Conservation (phyloP, 225 moss, liverwort and hornwort genomes). For the Rhytidiadelphus loreus region DNA sequence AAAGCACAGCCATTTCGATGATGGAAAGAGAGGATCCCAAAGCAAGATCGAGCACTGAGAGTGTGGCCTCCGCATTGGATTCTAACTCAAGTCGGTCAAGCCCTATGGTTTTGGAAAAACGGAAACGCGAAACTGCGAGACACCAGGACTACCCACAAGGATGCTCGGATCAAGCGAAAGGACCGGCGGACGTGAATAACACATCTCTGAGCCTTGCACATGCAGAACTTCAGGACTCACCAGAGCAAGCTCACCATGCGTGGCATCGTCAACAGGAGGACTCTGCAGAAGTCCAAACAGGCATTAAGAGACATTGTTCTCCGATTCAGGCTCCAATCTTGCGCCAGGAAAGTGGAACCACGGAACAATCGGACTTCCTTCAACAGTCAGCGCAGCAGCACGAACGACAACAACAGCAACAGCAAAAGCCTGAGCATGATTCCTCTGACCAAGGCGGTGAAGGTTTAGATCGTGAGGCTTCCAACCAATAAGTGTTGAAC, state of each 20-base stretch:
- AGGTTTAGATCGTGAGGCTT: slow-evolving; percentile 10
- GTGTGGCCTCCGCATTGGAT: slow-evolving; percentile 36
- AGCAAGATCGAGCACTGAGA: slow-evolving; percentile 45
- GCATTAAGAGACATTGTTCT: slow-evolving; percentile 68
- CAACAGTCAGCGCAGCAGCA: slow-evolving; percentile 13
- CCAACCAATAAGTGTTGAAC: neutral
- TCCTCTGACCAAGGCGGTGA: slow-evolving; percentile 5
- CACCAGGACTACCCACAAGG: slow-evolving; percentile 26
- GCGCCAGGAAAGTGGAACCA: slow-evolving; percentile 17
- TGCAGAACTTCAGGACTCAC: slow-evolving; percentile 30
- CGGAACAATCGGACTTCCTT: slow-evolving; percentile 14
- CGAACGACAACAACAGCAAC: neutral
- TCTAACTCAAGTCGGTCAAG: slow-evolving; percentile 36
- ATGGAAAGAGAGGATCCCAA: slow-evolving; percentile 31
- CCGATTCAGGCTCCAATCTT: slow-evolving; percentile 37
- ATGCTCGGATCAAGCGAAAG: slow-evolving; percentile 22
- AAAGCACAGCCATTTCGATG: slow-evolving; percentile 20
- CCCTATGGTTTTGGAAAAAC: slow-evolving; percentile 50
- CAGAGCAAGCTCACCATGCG: slow-evolving; percentile 29
- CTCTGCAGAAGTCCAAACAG: slow-evolving; percentile 26
- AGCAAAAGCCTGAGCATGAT: neutral
- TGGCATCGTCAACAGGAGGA: slow-evolving; percentile 39
- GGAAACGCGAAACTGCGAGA: slow-evolving; percentile 56
- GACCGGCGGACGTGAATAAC: slow-evolving; percentile 24
- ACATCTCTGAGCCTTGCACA: slow-evolving; percentile 58